Evolutionary conservation across 495 filamentous ascomycete genomes (phyloP).

Genomic region (Usnea hakonensis): DNA sequence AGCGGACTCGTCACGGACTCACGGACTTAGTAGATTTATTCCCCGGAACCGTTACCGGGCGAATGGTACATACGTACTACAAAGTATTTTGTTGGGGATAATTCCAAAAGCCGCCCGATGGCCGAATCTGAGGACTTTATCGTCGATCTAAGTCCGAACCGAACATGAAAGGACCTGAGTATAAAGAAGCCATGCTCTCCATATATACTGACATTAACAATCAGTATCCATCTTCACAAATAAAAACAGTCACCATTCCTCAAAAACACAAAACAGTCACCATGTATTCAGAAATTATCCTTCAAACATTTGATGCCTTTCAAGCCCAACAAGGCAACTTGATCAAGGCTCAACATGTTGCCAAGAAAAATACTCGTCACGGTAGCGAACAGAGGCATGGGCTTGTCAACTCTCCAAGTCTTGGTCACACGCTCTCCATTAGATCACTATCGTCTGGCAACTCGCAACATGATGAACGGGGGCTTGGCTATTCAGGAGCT

Average conservation of each 20-base stretch:
- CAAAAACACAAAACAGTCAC: background rate
- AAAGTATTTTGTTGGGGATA: background rate
- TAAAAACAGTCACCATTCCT: background rate
- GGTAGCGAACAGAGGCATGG: background rate
- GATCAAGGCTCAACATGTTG: constrained; percentile 2
- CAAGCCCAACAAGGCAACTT: constrained; percentile 10
- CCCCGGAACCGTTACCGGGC: no score
- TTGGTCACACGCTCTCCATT: constrained; percentile 22
- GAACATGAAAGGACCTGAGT: background rate
- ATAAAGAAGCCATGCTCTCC: background rate
- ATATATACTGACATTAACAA: background rate
- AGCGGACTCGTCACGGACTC: background rate
- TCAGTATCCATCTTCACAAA: background rate
- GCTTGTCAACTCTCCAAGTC: constrained; percentile 28
- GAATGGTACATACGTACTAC: no score
- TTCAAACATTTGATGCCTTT: constrained; percentile 20
- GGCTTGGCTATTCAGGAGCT: constrained; percentile 19
- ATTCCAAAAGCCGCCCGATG: background rate
- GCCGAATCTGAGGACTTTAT: constrained; percentile 3
- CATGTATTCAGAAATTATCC: constrained; percentile 24
- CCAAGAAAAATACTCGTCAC: constrained; percentile 6
- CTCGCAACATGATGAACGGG: constrained; percentile 20
- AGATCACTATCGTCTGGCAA: constrained; percentile 27
- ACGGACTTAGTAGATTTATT: no score
- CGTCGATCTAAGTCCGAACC: constrained; percentile 11